Base-by-base conservation (phyloP, 495 filamentous ascomycete species). In the Penicillium malachiteum region DNA sequence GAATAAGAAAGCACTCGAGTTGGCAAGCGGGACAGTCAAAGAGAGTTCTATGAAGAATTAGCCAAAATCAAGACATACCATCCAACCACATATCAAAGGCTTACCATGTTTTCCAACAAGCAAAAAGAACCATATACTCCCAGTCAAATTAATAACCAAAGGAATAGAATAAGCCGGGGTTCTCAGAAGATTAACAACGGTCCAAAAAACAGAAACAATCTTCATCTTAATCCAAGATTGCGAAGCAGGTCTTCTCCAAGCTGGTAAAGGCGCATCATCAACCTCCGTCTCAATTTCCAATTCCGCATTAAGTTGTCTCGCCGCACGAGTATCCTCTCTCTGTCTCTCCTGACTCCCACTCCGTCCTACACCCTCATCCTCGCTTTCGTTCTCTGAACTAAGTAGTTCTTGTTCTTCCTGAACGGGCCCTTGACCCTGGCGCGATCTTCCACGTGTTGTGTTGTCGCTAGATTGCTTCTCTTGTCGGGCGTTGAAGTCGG, bases 111-210 rank as follows among this genome's bases (percentile, higher is more conserved):
- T 82, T 51, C 94, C 94, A 77, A 98, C 90, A 57, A 98, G 74
- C 60, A 97, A 69, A 65, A 98, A 98, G 64, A 98, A 98, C 94
- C 94, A 98, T 57, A 98, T 80, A 64, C 90, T 96, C 54, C 94
- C 94, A 34, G 94, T 96, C 60, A 97, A 70, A 65, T 98, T 98
- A 30, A 96, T 77, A 48, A 96, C 72, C 62, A 98, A 67, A 26
- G 93, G 93, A 35, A 96, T 66, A 10, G 90, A 87, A 71, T 98
- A 98, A 26, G 81, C 81, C 44, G 91, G 91, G 53, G 88, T 91
- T 43, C 81, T 74, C 10, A 97, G 71, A 62, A 97, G 71, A 69
- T 96, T 94, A 7, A 84, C 58, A 13, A 93, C 87, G 12, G 84
- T 91, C 64, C 87, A 93, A 50, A 86, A 78, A 0, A 83, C 69